Evolutionary conservation across 306 rosid genomes (phyloP).

Genomic region (Malus orientalis): DNA sequence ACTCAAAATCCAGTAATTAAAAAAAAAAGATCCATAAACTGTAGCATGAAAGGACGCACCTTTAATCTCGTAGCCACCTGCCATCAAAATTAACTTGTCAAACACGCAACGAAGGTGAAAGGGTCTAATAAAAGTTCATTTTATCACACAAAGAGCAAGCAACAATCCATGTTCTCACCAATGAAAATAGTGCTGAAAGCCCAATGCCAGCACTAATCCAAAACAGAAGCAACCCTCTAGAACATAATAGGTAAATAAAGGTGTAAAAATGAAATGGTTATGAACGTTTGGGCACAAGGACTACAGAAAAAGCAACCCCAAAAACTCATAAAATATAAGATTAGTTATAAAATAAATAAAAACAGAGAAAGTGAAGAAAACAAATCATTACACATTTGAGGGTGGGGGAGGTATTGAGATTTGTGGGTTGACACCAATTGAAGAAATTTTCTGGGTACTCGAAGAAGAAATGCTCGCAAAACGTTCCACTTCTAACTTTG

Average conservation of each 20-base stretch:
- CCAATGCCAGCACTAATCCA: conserved; percentile 95
- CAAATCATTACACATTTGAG: conserved; percentile 51
- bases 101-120: conserved; percentile 19
- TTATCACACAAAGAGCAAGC: background rate
- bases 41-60: conserved; percentile 52
- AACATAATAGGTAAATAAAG: background rate
- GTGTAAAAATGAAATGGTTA: conserved; percentile 3
- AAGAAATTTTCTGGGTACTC: conserved; percentile 45
- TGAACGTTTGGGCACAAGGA: background rate
- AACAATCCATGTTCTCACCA: conserved; percentile 50
- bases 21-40: conserved; percentile 9
- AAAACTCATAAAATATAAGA: background rate
- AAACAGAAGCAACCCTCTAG: conserved; percentile 90
- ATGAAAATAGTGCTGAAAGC: conserved; percentile 76
- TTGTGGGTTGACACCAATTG: conserved; percentile 74
- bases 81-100: conserved; percentile 30
- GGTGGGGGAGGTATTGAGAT: conserved; percentile 54
- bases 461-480: conserved; percentile 83
- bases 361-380: background rate
- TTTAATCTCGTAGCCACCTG: conserved; percentile 73
- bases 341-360: background rate
- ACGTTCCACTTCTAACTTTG: conserved; percentile 26
- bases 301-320: background rate
- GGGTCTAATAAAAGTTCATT: background rate
- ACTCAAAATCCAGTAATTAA: background rate